Conservation (phyloP, 2,329 filamentous ascomycete genomes). For the Phyllosticta ampelicida region DNA sequence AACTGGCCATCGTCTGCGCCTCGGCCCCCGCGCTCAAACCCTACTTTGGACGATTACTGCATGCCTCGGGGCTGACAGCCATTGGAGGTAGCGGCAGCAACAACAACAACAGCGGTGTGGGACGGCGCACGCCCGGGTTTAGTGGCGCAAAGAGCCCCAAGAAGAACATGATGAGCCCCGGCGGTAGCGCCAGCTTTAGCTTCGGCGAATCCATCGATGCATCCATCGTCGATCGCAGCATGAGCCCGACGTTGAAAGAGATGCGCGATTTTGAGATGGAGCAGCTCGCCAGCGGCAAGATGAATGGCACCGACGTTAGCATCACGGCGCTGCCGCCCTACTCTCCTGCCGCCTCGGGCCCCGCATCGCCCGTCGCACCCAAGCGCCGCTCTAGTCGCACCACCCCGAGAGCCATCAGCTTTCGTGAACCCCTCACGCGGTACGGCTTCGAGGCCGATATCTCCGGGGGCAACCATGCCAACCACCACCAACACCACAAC, state of each 20-base stretch:
- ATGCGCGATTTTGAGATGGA: not conserved
- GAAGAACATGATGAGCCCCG: not conserved
- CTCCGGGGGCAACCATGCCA: not conserved
- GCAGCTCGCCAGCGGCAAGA: not conserved
- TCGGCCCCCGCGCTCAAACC: conserved; percentile 34
- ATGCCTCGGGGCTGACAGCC: not conserved
- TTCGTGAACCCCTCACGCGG: not conserved
- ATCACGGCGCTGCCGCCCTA: not conserved
- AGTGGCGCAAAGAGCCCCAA: not conserved
- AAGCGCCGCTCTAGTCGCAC: not conserved
- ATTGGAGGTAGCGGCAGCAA: not conserved
- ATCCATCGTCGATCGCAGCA: not conserved
- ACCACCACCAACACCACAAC: not conserved
- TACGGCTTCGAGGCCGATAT: not conserved
- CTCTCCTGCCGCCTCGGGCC: not conserved
- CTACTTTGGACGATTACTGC: conserved; percentile 18
- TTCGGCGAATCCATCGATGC: not conserved
- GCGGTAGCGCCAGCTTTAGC: not conserved
- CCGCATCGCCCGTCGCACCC: not conserved
- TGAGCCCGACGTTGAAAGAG: not conserved
- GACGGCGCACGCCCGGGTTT: not conserved
- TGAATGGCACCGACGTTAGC: not conserved
- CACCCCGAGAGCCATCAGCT: not conserved
- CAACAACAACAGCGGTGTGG: not conserved
- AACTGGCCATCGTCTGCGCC: conserved; percentile 33